Conservation (phyloP, 2,329 filamentous ascomycete species). For the Colletotrichum caudatum region DNA sequence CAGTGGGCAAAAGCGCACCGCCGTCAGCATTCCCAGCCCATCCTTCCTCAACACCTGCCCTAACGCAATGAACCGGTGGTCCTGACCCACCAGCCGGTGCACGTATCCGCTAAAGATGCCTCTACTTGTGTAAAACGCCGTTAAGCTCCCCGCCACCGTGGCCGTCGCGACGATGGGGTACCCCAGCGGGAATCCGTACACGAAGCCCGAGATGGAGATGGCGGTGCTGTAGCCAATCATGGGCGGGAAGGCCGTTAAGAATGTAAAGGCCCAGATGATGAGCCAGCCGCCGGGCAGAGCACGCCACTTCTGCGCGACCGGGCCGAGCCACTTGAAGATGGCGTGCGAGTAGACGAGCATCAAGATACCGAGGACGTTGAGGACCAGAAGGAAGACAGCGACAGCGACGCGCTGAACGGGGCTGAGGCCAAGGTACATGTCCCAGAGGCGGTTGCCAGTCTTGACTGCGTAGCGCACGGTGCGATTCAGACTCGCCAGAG, state of each 20-base stretch:
- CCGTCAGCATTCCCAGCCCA: conserved; percentile 87
- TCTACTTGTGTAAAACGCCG: conserved; percentile 83
- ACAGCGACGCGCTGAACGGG: conserved; percentile 72
- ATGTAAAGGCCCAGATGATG: conserved; percentile 81
- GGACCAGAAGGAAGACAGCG: conserved; percentile 60
- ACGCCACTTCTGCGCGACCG: conserved; percentile 82
- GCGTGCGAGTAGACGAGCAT: conserved; percentile 82
- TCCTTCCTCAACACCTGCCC: conserved; percentile 90
- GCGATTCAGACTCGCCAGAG: conserved; percentile 51
- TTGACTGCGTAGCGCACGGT: conserved; percentile 57
- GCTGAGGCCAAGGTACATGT: conserved; percentile 67
- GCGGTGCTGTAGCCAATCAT: conserved; percentile 88
- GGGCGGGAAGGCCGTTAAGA: conserved; percentile 85
- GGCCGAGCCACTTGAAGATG: conserved; percentile 81
- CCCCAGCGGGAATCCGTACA: conserved; percentile 70
- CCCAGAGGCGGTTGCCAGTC: conserved; percentile 58
- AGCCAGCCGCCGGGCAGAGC: conserved; percentile 77
- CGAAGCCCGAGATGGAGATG: conserved; percentile 65
- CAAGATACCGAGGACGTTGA: conserved; percentile 71
- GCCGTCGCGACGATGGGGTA: conserved; percentile 87
- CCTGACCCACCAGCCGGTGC: conserved; percentile 80
- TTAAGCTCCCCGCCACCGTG: conserved; percentile 81
- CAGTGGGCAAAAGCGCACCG: conserved; percentile 91
- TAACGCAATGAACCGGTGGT: conserved; percentile 89
- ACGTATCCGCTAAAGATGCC: conserved; percentile 85